These are phyloP conservation scores for Nectriaceae sp. DNA, from an alignment of 2,329 filamentous ascomycete genomes.

Conservation along the genomic window DNA sequence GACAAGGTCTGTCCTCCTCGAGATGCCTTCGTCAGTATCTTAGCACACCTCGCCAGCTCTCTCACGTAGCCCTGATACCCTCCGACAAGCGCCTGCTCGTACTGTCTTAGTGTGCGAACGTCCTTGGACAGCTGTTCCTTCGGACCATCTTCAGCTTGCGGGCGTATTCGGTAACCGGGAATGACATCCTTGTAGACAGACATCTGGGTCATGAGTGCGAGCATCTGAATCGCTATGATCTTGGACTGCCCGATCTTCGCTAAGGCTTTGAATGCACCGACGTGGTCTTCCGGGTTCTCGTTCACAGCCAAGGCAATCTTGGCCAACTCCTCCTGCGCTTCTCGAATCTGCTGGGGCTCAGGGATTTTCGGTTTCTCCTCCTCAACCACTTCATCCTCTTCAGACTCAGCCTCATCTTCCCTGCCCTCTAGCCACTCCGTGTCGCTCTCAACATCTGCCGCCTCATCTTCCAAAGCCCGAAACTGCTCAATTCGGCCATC, in stretches of 20 bases:
- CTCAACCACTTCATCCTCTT: slow-evolving; percentile 50
- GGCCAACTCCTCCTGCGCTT: slow-evolving; percentile 91
- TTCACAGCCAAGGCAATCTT: slow-evolving; percentile 79
- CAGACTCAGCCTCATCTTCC: slow-evolving; percentile 52
- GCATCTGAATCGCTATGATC: slow-evolving; percentile 76
- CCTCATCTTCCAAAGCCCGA: slow-evolving; percentile 57
- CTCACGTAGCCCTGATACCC: slow-evolving; percentile 86
- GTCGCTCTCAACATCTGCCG: slow-evolving; percentile 60
- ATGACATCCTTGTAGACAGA: slow-evolving; percentile 95
- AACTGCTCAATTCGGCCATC: slow-evolving; percentile 71
- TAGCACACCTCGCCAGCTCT: slow-evolving; percentile 69
- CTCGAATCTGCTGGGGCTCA: slow-evolving; percentile 75
- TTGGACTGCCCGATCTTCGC: slow-evolving; percentile 71
- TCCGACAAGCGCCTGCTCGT: slow-evolving; percentile 83
- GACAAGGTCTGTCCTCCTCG: slow-evolving; percentile 55
- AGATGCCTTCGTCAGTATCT: slow-evolving; percentile 47
- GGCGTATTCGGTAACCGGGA: slow-evolving; percentile 91
- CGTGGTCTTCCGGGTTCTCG: slow-evolving; percentile 90
- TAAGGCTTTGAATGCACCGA: slow-evolving; percentile 75
- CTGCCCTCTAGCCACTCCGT: slow-evolving; percentile 65
- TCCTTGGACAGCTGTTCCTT: slow-evolving; percentile 88
- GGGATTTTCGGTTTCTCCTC: slow-evolving; percentile 64
- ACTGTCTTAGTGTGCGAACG: slow-evolving; percentile 76
- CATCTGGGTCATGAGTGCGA: slow-evolving; percentile 83
- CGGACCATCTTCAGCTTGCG: slow-evolving; percentile 72